Percentiles rank a stretch among this genome's conserved stretches.
phyloP scores from a whole-genome alignment of 306 rosid genomes.

The Acmispon strigosus region DNA sequence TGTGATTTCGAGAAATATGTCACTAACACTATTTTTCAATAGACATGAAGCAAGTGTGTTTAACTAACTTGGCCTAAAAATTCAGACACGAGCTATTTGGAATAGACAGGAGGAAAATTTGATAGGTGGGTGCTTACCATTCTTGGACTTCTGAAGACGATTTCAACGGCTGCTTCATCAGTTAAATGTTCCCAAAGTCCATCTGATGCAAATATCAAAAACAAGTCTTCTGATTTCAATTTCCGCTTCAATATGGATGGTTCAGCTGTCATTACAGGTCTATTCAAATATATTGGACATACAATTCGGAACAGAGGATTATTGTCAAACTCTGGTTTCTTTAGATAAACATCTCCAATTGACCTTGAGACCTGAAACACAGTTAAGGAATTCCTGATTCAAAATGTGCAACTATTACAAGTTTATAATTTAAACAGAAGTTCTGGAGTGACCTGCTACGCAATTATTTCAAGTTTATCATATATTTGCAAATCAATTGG shows the following conservation, averaged over 20 bases:
- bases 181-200: constrained; percentile 68
- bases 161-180: constrained; percentile 53
- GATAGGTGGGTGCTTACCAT: constrained; percentile 31
- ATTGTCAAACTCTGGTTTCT: constrained; percentile 54
- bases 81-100: no score
- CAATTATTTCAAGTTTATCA: background rate
- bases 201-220: constrained; percentile 66
- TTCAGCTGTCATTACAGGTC: constrained; percentile 60
- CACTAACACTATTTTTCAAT: background rate
- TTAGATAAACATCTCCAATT: constrained; percentile 67
- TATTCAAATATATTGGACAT: constrained; percentile 39
- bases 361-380: constrained; percentile 65
- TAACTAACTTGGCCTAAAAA: no score
- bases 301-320: constrained; percentile 47
- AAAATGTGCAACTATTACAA: constrained; percentile 1
- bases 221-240: constrained; percentile 41
- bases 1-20: background rate
- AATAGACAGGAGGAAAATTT: background rate
- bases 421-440: background rate
- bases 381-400: background rate
- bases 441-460: background rate
- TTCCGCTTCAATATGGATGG: constrained; percentile 49
- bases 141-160: constrained; percentile 47
- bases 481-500: no score
- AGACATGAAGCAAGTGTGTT: no score